Evolutionary conservation across 2,329 filamentous ascomycete genomes (phyloP).

Genomic region (Diaporthe ampelina): DNA sequence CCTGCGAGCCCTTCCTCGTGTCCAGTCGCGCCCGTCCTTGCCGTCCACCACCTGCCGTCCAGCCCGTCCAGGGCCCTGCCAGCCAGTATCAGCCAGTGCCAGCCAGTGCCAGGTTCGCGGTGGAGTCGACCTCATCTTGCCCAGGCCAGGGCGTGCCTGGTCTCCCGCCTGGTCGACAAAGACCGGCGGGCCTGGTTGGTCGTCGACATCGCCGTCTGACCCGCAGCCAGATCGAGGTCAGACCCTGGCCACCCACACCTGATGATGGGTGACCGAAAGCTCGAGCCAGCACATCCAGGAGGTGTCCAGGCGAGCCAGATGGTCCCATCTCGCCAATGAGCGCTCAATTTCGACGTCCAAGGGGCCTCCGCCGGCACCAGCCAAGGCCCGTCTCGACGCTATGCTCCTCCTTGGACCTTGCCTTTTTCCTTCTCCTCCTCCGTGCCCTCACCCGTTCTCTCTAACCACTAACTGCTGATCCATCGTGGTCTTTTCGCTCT

Average conservation of each 20-base stretch:
- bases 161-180: constrained; percentile 33
- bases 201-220: constrained; percentile 21
- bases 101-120: not conserved
- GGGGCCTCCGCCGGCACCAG: constrained; percentile 39
- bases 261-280: constrained; percentile 2
- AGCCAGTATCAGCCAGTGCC: not conserved
- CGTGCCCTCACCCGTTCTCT: constrained; percentile 33
- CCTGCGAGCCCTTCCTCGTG: constrained; percentile 7
- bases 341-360: constrained; percentile 42
- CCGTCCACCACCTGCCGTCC: not conserved
- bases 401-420: constrained; percentile 28
- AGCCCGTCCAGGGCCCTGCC: constrained; percentile 4
- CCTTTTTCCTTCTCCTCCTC: constrained; percentile 36
- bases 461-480: constrained; percentile 38
- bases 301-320: constrained; percentile 36
- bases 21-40: not conserved
- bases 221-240: constrained; percentile 36
- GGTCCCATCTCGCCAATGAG: constrained; percentile 43
- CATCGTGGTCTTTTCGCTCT: constrained; percentile 40
- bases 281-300: constrained; percentile 39
- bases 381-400: constrained; percentile 35
- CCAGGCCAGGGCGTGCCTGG: constrained; percentile 29
- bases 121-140: constrained; percentile 26
- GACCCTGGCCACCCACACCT: constrained; percentile 24
- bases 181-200: constrained; percentile 33